Conservation (phyloP, 164 flowering plant species). For the Vitis cinerea region DNA sequence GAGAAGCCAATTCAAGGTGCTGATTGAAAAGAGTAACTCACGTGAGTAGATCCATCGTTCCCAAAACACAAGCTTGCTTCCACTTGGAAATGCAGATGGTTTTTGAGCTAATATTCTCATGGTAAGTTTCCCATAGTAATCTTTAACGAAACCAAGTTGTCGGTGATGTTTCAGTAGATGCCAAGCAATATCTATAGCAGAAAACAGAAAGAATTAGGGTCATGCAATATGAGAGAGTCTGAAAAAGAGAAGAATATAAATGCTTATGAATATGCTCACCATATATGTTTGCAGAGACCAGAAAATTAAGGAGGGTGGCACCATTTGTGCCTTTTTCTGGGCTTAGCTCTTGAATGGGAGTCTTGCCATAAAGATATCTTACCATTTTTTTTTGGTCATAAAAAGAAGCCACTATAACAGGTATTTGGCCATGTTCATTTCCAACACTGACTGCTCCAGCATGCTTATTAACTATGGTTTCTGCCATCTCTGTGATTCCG, state of each 20-base stretch:
- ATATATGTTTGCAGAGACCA: conserved; percentile 12
- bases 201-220: not conserved
- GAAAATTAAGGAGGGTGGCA: conserved; percentile 16
- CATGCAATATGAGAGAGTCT: no score
- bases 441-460: not conserved
- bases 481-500: conserved; percentile 19
- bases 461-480: conserved; percentile 15
- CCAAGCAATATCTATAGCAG: conserved; percentile 26
- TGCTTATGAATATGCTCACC: conserved; percentile 7
- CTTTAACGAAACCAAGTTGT: conserved; percentile 16
- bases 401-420: conserved; percentile 29
- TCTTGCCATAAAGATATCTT: conserved; percentile 18
- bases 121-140: conserved; percentile 5
- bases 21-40: conserved; percentile 8
- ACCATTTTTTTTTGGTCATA: conserved; percentile 25
- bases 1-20: no score
- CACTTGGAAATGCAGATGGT: conserved; percentile 21
- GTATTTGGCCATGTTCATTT: conserved; percentile 15
- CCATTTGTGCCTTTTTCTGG: conserved; percentile 22
- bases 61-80: conserved; percentile 7
- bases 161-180: conserved; percentile 19
- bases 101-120: conserved; percentile 13
- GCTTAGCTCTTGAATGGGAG: conserved; percentile 15
- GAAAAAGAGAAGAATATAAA: not conserved
- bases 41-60: conserved; percentile 13